Evolutionary conservation across 106 monocot species (phyloP), one percentile per base, ranked within the genome.

Genomic region (Dioscorea alata): DNA sequence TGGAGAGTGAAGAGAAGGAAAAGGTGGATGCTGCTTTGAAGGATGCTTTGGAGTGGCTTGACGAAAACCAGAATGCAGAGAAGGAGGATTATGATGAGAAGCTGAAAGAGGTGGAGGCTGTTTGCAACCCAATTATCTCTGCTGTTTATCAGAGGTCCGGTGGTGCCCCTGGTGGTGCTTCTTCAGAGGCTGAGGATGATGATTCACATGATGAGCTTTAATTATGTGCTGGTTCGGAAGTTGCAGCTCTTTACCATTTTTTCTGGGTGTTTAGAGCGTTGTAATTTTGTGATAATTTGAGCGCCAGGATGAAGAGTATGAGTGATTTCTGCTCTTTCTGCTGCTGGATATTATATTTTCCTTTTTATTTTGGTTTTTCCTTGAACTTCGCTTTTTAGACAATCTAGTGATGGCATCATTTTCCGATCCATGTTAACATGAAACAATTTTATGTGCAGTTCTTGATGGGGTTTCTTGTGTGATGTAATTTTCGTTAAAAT

Each of bases 21-120:
- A 82, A 82, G 82, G 66, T 82, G 6, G 82, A 82, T 60, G 78
- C 64, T 4, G 82, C 82, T 0, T 42, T 82, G 5, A 82, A 82
- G 70, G 82, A 82, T 4, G 74, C 77, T 8, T 74, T 82, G 18
- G 82, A 82, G 69, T 82, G 82, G 82, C 74, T 82, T 19, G 82
- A 82, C 31, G 82, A 82, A 19, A 82, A 82, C 64, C 82, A 82
- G 72, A 68, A 33, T 9, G 82, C 76, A 10, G 82, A 82, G 82
- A 82, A 82, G 70, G 82, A 82, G 50, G 82, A 82, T 23, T 82
- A 78, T 20, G 82, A 82, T 14, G 82, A 82, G 73, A 82, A 82
- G 70, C 78, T 82, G 60, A 82, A 78, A 74, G 82, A 82, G 69
- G 82, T 82, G 2, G 82, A 82, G 61, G 82, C 78, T 21, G 77